phyloP scores from a whole-genome alignment of 1,284 basidiomycete genomes.

The Mycena sp. region DNA sequence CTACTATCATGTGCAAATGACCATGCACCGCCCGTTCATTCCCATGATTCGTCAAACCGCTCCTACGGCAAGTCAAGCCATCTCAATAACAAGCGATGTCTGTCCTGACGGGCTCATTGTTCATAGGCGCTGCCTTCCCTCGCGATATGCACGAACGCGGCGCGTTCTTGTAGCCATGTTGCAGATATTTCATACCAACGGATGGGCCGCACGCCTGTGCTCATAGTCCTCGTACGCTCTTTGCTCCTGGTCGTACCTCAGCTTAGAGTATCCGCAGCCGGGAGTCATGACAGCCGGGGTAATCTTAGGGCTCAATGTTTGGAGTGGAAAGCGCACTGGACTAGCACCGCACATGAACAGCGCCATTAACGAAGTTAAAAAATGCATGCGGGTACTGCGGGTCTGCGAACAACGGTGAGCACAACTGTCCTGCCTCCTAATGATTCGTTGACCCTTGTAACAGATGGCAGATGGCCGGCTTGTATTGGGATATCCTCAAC shows the following conservation, averaged over 20 bases:
- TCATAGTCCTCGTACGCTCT: not conserved
- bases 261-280: not conserved
- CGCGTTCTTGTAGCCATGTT: conserved; percentile 57
- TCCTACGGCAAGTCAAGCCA: conserved; percentile 19
- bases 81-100: conserved; percentile 18
- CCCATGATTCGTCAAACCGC: conserved; percentile 54
- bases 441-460: not conserved
- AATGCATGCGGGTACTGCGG: conserved; percentile 48
- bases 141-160: conserved; percentile 63
- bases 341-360: conserved; percentile 39
- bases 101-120: not conserved
- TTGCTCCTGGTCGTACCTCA: not conserved
- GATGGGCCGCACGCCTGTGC: not conserved
- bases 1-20: too few relatives aligned
- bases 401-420: conserved; percentile 17
- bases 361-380: conserved; percentile 76
- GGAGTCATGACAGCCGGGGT: conserved; percentile 69
- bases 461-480: conserved; percentile 59
- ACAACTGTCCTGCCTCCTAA: not conserved
- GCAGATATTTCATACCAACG: conserved; percentile 41
- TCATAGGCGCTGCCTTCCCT: conserved; percentile 50
- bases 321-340: conserved; percentile 68
- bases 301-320: conserved; percentile 78
- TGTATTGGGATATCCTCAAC: conserved; percentile 48
- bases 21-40: too few relatives aligned